These are phyloP conservation scores for Suillus placidus DNA, from an alignment of 768 basidiomycete species.

Conservation along the genomic window DNA sequence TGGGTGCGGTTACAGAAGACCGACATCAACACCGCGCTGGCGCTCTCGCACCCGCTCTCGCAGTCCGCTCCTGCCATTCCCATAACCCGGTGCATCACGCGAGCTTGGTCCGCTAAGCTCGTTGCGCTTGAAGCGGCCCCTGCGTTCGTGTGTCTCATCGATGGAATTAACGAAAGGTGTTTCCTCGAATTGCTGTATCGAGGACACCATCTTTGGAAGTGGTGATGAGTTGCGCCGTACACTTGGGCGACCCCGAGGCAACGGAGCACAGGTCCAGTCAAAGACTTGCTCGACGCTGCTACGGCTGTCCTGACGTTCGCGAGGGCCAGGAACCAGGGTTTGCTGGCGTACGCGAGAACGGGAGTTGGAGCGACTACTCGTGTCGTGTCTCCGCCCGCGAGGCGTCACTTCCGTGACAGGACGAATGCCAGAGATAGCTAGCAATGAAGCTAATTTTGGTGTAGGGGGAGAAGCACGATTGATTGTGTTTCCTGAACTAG, in stretches of 20 bases:
- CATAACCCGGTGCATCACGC: slow-evolving; percentile 61
- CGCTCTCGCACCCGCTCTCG: slow-evolving; percentile 41
- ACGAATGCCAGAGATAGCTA: slow-evolving; percentile 38
- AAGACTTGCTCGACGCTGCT: slow-evolving; percentile 47
- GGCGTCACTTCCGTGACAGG: slow-evolving; percentile 46
- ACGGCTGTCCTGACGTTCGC: slow-evolving; percentile 27
- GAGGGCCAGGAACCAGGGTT: slow-evolving; percentile 15
- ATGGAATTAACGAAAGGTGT: slow-evolving; percentile 25
- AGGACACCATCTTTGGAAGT: slow-evolving; percentile 49
- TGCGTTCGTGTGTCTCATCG: slow-evolving; percentile 33
- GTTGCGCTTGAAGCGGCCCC: slow-evolving; percentile 58
- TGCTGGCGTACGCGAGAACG: slow-evolving; percentile 38
- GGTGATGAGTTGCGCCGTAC: slow-evolving; percentile 62
- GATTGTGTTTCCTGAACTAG: slow-evolving; percentile 50
- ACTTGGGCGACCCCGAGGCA: slow-evolving; percentile 47
- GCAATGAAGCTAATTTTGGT: slow-evolving; percentile 48
- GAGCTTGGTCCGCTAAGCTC: slow-evolving; percentile 51
- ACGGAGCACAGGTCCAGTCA: slow-evolving; percentile 49
- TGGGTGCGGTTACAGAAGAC: slow-evolving; percentile 26
- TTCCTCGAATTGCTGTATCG: slow-evolving; percentile 38
- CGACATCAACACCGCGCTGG: slow-evolving; percentile 19
- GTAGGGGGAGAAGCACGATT: slow-evolving; percentile 57
- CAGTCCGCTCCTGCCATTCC: slow-evolving; percentile 67
- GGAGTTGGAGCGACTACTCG: slow-evolving; percentile 47
- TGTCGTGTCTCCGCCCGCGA: slow-evolving; percentile 53